Conservation (phyloP, 169 alveolate genomes). For the Amoebophrya sp. region DNA sequence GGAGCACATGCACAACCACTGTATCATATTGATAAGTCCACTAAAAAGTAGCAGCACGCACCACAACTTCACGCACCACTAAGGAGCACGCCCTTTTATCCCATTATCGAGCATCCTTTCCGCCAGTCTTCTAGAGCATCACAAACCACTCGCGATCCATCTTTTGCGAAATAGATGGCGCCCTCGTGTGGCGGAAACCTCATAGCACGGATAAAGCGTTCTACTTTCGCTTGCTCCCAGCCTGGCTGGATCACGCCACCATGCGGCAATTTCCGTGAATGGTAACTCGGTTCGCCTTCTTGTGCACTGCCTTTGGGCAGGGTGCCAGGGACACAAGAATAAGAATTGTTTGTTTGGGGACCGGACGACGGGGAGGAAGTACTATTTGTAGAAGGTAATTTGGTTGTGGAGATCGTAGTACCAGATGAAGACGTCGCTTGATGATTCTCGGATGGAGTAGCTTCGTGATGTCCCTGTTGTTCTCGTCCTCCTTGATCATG, state of each 20-base stretch:
- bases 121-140: background rate
- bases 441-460: too few relatives aligned
- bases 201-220: slow-evolving; percentile 27
- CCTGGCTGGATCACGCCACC: background rate
- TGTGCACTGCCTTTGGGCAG: background rate
- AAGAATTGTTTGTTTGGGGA: background rate
- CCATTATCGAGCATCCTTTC: background rate
- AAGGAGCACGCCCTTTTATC: too few relatives aligned
- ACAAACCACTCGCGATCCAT: background rate
- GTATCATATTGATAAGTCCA: background rate
- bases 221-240: background rate
- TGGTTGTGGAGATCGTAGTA: background rate
- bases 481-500: too few relatives aligned
- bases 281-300: background rate
- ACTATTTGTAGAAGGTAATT: background rate
- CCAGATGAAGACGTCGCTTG: background rate
- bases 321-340: too few relatives aligned
- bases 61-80: background rate
- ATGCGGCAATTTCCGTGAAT: background rate
- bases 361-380: background rate
- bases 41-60: background rate
- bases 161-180: background rate
- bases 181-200: slow-evolving; percentile 24
- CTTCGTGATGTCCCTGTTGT: too few relatives aligned
- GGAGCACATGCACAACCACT: background rate